phyloP scores from a whole-genome alignment of 257 asterid genomes.

The Mitragyna speciosa region DNA sequence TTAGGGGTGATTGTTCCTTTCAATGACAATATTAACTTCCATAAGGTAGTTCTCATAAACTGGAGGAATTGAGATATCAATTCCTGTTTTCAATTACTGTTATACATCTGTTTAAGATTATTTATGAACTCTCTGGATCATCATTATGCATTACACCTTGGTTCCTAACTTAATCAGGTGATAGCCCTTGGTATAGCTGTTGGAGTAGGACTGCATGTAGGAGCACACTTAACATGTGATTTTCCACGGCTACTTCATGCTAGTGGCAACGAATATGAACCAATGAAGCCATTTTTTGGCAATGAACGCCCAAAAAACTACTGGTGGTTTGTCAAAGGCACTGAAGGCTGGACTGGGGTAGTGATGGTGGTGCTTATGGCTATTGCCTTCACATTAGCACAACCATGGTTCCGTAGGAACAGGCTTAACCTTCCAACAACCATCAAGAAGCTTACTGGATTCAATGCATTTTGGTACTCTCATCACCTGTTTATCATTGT shows the following conservation, averaged over 20 bases:
- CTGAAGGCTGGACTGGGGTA: background rate
- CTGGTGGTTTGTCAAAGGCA: background rate
- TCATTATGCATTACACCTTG: background rate
- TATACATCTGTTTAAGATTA: background rate
- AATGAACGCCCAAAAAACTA: background rate
- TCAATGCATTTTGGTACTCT: background rate
- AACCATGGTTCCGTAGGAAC: background rate
- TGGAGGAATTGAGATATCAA: background rate
- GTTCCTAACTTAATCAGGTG: constrained; percentile 5
- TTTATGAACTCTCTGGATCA: background rate
- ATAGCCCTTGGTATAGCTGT: background rate
- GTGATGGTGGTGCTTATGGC: background rate
- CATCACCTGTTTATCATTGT: background rate
- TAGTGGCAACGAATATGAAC: constrained; percentile 26
- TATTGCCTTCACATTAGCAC: background rate
- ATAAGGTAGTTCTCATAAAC: background rate
- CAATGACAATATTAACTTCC: background rate
- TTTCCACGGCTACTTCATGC: constrained; percentile 1
- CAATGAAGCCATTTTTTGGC: constrained; percentile 28
- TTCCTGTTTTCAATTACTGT: background rate
- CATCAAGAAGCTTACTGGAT: background rate
- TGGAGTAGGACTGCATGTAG: background rate
- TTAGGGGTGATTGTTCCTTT: background rate
- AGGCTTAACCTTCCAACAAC: background rate
- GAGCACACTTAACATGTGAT: background rate